Percentiles rank a stretch among this genome's conserved stretches.
Evolutionary conservation across 345 rosid genomes (phyloP).

Genomic region (Hibiscus tridactylites): DNA sequence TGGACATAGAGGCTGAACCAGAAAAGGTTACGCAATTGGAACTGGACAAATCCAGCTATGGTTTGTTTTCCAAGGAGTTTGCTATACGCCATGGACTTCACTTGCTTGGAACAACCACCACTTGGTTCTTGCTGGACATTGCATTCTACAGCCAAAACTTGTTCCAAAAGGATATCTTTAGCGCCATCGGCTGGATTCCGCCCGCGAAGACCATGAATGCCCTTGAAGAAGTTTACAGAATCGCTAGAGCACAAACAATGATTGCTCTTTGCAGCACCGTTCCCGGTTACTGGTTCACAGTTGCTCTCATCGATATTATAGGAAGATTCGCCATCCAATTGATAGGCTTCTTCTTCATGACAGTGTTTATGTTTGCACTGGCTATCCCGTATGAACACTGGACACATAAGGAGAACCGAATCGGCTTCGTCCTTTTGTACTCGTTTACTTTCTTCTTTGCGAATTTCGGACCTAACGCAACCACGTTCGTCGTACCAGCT

Average conservation of each 20-base stretch:
- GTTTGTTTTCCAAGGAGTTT: slow-evolving; percentile 56
- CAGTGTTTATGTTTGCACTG: slow-evolving; percentile 77
- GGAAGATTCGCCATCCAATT: slow-evolving; percentile 73
- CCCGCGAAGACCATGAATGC: slow-evolving; percentile 70
- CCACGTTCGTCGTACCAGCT: slow-evolving; percentile 80
- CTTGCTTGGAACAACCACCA: slow-evolving; percentile 70
- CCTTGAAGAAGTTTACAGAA: slow-evolving; percentile 52
- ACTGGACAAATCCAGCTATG: slow-evolving; percentile 25
- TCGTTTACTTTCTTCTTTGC: slow-evolving; percentile 81
- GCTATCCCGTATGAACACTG: slow-evolving; percentile 83
- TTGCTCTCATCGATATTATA: slow-evolving; percentile 48
- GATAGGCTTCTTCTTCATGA: slow-evolving; percentile 93
- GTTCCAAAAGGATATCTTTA: slow-evolving; percentile 82
- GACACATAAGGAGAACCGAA: slow-evolving; percentile 62
- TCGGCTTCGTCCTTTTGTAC: slow-evolving; percentile 67
- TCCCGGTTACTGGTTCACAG: slow-evolving; percentile 89
- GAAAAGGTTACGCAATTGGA: slow-evolving; percentile 24
- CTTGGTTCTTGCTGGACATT: slow-evolving; percentile 85
- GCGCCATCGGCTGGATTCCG: slow-evolving; percentile 83
- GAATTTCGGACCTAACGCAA: slow-evolving; percentile 85
- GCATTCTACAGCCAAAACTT: slow-evolving; percentile 81
- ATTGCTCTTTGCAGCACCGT: slow-evolving; percentile 28
- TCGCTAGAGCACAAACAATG: background rate
- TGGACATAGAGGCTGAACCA: slow-evolving; percentile 53
- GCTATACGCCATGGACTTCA: slow-evolving; percentile 65